phyloP scores from a whole-genome alignment of 495 filamentous ascomycete species.

The Daldinia concentrica region DNA sequence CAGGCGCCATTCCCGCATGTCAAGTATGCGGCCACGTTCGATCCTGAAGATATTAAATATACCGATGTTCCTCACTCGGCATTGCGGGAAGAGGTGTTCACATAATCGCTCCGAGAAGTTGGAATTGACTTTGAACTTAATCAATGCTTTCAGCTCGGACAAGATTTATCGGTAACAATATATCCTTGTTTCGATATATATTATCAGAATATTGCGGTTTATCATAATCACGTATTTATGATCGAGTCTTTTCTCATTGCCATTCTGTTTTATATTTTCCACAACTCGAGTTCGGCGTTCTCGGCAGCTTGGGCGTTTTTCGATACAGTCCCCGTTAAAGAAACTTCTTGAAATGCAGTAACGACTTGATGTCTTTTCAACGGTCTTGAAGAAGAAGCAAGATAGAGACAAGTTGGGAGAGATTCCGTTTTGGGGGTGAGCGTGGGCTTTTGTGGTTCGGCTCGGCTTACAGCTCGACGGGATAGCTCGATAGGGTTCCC shows the following conservation, averaged over 20 bases:
- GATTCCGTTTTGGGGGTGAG: background rate
- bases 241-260: slow-evolving; percentile 17
- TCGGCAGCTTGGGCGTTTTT: slow-evolving; percentile 23
- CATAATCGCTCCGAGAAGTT: background rate
- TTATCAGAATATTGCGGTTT: slow-evolving; percentile 3
- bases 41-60: slow-evolving; percentile 23
- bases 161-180: background rate
- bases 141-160: background rate
- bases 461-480: slow-evolving; percentile 25
- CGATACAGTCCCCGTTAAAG: slow-evolving; percentile 26
- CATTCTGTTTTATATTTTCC: slow-evolving; percentile 9
- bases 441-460: slow-evolving; percentile 23
- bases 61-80: slow-evolving; percentile 21
- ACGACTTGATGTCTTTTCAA: slow-evolving; percentile 44
- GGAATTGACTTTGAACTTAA: background rate
- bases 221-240: slow-evolving; percentile 26
- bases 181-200: slow-evolving; percentile 4
- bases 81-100: slow-evolving; percentile 19
- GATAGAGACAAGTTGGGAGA: slow-evolving; percentile 17
- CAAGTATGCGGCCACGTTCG: slow-evolving; percentile 29
- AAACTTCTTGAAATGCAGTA: slow-evolving; percentile 47
- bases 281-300: slow-evolving; percentile 38
- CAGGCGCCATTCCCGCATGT: slow-evolving; percentile 32
- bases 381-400: slow-evolving; percentile 21
- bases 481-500: slow-evolving; percentile 26